A percentile compares a stretch with the other conserved stretches of the same genome.
phyloP scores from a whole-genome alignment of 169 alveolate species.

The Plasmodium falciparum region DNA sequence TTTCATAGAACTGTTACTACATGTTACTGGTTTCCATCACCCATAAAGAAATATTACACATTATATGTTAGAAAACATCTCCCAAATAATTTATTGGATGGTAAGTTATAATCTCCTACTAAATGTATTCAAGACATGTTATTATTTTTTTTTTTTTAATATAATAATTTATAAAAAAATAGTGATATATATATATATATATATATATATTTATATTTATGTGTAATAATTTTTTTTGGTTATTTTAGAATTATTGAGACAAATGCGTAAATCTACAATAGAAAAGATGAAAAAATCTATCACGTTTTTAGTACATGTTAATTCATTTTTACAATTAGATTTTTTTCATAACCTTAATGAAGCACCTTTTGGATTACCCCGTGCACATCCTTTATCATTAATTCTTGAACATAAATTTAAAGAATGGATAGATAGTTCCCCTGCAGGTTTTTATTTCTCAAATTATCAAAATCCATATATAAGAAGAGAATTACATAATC shows the following conservation, averaged over 20 bases:
- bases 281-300: constrained; percentile 33
- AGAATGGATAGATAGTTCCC: background rate
- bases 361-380: background rate
- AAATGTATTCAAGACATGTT: background rate
- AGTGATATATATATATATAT: background rate
- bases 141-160: constrained; percentile 8
- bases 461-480: constrained; percentile 18
- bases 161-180: background rate
- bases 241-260: constrained; percentile 20
- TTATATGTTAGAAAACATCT: constrained; percentile 5
- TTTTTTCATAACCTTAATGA: constrained; percentile 57
- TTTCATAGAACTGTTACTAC: constrained; percentile 11
- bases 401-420: constrained; percentile 28
- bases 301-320: constrained; percentile 29
- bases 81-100: constrained; percentile 28
- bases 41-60: constrained; percentile 33
- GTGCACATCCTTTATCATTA: constrained; percentile 25
- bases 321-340: constrained; percentile 58
- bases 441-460: constrained; percentile 30
- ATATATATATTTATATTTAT: background rate
- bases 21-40: constrained; percentile 53
- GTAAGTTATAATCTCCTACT: constrained; percentile 4
- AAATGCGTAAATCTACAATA: background rate
- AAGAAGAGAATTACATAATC: background rate
- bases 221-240: background rate